Base-by-base conservation (phyloP, 2,329 filamentous ascomycete genomes). In the Nakataea oryzae region DNA sequence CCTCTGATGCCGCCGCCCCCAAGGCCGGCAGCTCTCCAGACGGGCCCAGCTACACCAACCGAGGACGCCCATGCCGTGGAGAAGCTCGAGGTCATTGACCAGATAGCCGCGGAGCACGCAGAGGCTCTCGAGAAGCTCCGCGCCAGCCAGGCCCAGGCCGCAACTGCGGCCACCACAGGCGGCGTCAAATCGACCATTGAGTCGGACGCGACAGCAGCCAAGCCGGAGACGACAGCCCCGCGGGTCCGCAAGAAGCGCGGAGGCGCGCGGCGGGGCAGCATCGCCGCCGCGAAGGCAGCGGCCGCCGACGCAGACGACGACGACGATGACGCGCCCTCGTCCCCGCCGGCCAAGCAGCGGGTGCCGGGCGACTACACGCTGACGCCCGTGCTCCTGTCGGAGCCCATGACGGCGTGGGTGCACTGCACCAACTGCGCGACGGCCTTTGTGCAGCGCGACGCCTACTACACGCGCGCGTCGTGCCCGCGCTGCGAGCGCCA, bases 401-500 rank as follows among this genome's bases (percentile, higher is more conserved):
- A 92, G 65, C 86, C 88, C 0, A 79, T 76, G 79, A 92, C 79
- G 79, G 91, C 80, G 70, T 97, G 93, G 93, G 90, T 96, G 57
- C 85, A 91, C 65, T 99, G 95, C 75, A 90, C 86, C 60, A 91
- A 89, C 29, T 99, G 95, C 75, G 83, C 85, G 59, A 82, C 82
- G 1, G 85, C 87, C 64, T 99, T 97, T 71, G 88, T 97, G 7
- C 93, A 97, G 73, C 82, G 86, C 54, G 89, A 97, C 66, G 91
- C 91, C 0, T 97, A 96, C 72, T 88, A 87, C 66, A 97, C 93
- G 1, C 86, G 88, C 61, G 86, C 89, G 59, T 88, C 91, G 21
- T 99, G 95, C 72, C 93, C 91, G 4, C 86, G 95, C 8, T 99
- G 95, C 73, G 95, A 99, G 76, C 85, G 95, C 0, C 95, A 99